Evolutionary conservation across 768 basidiomycete genomes (phyloP).

Genomic region (Xerocomellus chrysenteron): DNA sequence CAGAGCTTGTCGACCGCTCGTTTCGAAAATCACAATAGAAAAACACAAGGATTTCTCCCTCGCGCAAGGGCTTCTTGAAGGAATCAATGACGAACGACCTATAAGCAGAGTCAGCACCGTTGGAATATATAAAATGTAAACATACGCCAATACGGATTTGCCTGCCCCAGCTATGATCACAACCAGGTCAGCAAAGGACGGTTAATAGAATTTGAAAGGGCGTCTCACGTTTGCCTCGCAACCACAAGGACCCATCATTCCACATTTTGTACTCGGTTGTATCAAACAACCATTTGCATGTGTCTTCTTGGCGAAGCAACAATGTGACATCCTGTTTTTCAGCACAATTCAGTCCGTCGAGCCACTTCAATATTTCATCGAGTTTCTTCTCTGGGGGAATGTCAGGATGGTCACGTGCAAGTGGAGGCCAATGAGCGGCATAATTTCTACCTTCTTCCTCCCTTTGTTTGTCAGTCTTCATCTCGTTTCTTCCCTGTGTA

Average conservation of each 20-base stretch:
- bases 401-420: neutral
- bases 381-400: neutral
- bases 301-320: neutral
- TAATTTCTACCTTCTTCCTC: neutral
- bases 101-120: neutral
- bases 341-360: neutral
- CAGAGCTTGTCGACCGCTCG: neutral
- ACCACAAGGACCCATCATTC: neutral
- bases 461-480: neutral
- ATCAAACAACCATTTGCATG: conserved; percentile 1
- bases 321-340: neutral
- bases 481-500: neutral
- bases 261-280: neutral
- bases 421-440: neutral
- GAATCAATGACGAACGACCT: neutral
- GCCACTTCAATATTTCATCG: neutral
- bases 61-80: neutral
- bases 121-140: neutral
- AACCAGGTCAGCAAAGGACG: neutral
- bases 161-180: neutral
- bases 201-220: no score
- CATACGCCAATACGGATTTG: neutral
- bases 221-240: neutral
- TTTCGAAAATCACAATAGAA: neutral
- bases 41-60: neutral